Percentiles rank a stretch among this genome's conserved stretches.
phyloP scores from a whole-genome alignment of 495 filamentous ascomycete genomes.

The Cairneyella variabilis region DNA sequence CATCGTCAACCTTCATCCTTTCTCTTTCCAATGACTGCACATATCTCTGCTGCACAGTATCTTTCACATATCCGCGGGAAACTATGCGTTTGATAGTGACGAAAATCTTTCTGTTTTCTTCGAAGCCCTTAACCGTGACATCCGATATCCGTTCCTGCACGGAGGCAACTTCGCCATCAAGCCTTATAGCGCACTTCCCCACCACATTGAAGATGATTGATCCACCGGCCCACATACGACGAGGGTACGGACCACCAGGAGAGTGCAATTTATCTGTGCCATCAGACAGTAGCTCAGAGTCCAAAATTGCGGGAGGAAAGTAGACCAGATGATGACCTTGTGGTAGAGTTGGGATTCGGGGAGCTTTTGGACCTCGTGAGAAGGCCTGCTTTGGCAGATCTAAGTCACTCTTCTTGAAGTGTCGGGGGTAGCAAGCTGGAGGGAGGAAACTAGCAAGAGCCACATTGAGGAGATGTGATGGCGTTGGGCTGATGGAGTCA shows the following conservation, averaged over 20 bases:
- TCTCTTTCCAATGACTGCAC: no score
- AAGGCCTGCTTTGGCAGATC: neutral
- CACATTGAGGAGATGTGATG: slow-evolving; percentile 60
- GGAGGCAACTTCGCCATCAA: slow-evolving; percentile 50
- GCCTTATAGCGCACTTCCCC: slow-evolving; percentile 17
- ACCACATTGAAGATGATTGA: slow-evolving; percentile 33
- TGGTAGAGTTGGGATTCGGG: slow-evolving; percentile 36
- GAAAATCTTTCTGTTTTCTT: slow-evolving; percentile 49
- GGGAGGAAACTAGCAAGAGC: slow-evolving; percentile 59
- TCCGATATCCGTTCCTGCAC: slow-evolving; percentile 55
- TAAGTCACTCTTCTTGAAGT: slow-evolving; percentile 1
- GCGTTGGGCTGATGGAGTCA: slow-evolving; percentile 62
- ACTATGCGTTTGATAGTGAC: slow-evolving; percentile 15
- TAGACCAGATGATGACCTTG: slow-evolving; percentile 71
- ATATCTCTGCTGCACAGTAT: no score
- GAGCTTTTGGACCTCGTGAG: neutral
- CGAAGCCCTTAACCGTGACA: slow-evolving; percentile 45
- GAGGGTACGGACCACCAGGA: slow-evolving; percentile 58
- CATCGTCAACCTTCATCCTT: neutral
- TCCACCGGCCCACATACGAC: slow-evolving; percentile 81
- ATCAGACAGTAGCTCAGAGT: slow-evolving; percentile 56
- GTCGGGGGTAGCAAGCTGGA: slow-evolving; percentile 13
- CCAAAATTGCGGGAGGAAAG: slow-evolving; percentile 58
- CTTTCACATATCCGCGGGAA: neutral
- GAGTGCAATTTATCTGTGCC: slow-evolving; percentile 70